phyloP scores from a whole-genome alignment of 2,329 filamentous ascomycete genomes.

The Monilinia laxa region DNA sequence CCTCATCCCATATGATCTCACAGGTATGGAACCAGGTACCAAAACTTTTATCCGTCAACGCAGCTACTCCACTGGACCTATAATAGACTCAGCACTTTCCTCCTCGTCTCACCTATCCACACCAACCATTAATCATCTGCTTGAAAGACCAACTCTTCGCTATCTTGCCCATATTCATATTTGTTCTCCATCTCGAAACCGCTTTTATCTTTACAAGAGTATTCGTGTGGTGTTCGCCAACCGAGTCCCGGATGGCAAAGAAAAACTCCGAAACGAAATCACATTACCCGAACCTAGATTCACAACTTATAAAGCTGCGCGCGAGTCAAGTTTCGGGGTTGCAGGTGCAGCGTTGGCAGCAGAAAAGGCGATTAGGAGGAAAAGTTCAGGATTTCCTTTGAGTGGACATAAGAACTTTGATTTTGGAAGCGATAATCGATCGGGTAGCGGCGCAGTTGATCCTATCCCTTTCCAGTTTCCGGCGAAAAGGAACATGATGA shows the following conservation, averaged over 20 bases:
- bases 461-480: conserved; percentile 53
- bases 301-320: conserved; percentile 69
- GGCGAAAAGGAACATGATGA: conserved; percentile 24
- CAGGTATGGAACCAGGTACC: conserved; percentile 87
- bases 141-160: conserved; percentile 71
- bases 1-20: conserved; percentile 86
- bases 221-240: conserved; percentile 96
- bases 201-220: conserved; percentile 87
- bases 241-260: conserved; percentile 90
- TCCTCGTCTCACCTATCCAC: conserved; percentile 29
- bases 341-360: conserved; percentile 53
- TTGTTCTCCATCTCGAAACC: conserved; percentile 78
- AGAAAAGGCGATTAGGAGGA: conserved; percentile 59
- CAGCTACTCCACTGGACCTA: conserved; percentile 83
- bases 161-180: conserved; percentile 94
- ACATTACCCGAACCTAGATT: conserved; percentile 86
- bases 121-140: conserved; percentile 28
- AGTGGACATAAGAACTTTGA: conserved; percentile 37
- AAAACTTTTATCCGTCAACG: conserved; percentile 96
- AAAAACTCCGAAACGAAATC: conserved; percentile 85
- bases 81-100: conserved; percentile 58
- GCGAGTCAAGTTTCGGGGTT: conserved; percentile 37
- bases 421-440: conserved; percentile 37
- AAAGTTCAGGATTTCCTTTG: conserved; percentile 52
- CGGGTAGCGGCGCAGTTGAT: conserved; percentile 39